Percentiles rank a stretch among this genome's conserved stretches.
phyloP scores from a whole-genome alignment of 2,329 filamentous ascomycete species.

The Neonectria sp. region DNA sequence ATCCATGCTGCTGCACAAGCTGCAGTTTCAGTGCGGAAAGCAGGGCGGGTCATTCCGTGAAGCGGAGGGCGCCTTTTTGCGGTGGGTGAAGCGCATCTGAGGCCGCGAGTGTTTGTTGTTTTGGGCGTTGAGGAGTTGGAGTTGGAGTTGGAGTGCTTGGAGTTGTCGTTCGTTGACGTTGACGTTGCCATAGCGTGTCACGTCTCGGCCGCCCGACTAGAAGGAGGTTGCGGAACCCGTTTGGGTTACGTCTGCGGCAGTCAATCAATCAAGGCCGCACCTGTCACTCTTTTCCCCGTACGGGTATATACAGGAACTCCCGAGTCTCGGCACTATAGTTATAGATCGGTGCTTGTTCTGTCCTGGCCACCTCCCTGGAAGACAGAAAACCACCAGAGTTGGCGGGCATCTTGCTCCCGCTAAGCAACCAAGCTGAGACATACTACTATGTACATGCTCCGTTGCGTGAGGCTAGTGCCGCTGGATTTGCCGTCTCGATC shows the following conservation, averaged over 20 bases:
- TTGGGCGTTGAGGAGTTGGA: not conserved
- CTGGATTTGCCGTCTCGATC: not conserved
- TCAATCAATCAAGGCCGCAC: not conserved
- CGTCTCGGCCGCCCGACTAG: constrained; percentile 4
- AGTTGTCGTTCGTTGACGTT: not conserved
- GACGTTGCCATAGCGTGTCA: not conserved
- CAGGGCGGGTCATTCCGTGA: constrained; percentile 23
- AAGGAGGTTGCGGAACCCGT: constrained; percentile 3
- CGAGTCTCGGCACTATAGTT: no score
- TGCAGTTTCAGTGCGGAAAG: constrained; percentile 24
- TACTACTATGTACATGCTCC: not conserved
- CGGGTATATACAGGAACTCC: not conserved
- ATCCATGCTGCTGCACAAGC: constrained; percentile 19
- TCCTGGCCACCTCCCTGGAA: not conserved
- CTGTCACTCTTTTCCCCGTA: not conserved
- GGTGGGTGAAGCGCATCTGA: constrained; percentile 12
- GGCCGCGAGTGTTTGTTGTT: constrained; percentile 3
- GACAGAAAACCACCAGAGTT: not conserved
- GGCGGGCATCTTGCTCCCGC: not conserved
- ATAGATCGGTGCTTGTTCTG: no score
- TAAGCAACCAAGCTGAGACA: not conserved
- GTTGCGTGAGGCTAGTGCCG: not conserved
- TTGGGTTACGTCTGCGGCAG: constrained; percentile 5
- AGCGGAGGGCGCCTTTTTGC: constrained; percentile 23
- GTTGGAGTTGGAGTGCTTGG: not conserved